Conservation (phyloP, 2,329 filamentous ascomycete species). For the Dothidotthia symphoricarpi region DNA sequence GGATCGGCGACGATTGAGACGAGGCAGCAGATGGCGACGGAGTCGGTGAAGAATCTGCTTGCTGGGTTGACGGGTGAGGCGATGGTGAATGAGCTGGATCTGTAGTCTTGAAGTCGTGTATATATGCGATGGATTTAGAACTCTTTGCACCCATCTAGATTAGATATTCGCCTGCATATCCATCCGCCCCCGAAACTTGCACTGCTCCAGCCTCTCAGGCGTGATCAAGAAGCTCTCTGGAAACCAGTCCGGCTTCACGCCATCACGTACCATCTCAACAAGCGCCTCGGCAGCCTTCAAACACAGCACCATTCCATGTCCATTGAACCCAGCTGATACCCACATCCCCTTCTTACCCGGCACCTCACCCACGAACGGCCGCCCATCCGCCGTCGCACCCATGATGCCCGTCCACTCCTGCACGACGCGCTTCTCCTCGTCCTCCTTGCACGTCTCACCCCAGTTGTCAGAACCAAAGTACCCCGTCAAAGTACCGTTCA, state of each 20-base stretch:
- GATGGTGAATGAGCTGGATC: slow-evolving; percentile 32
- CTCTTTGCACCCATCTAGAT: not conserved
- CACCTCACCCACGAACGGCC: slow-evolving; percentile 50
- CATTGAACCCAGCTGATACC: slow-evolving; percentile 61
- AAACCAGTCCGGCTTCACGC: slow-evolving; percentile 51
- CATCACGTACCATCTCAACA: slow-evolving; percentile 52
- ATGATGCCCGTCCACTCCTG: slow-evolving; percentile 53
- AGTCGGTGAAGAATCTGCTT: slow-evolving; percentile 56
- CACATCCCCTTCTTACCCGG: slow-evolving; percentile 51
- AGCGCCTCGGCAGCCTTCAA: slow-evolving; percentile 60
- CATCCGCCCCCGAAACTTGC: slow-evolving; percentile 25
- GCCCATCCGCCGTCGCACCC: slow-evolving; percentile 52
- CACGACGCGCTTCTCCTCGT: slow-evolving; percentile 26
- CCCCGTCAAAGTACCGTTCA: slow-evolving; percentile 43
- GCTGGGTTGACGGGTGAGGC: slow-evolving; percentile 23
- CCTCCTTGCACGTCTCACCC: slow-evolving; percentile 28
- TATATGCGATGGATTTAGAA: no score
- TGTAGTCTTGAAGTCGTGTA: no score
- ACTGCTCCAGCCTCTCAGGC: slow-evolving; percentile 43
- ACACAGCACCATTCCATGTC: slow-evolving; percentile 64
- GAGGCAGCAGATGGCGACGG: slow-evolving; percentile 57
- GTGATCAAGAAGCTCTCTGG: slow-evolving; percentile 53
- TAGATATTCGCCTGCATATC: slow-evolving; percentile 18
- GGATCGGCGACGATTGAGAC: slow-evolving; percentile 59
- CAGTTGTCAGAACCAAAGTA: slow-evolving; percentile 53